Percentiles rank a stretch among this genome's conserved stretches.
Conservation (phyloP, 148 eudicot genomes). For the Rhododendron ferrugineum region DNA sequence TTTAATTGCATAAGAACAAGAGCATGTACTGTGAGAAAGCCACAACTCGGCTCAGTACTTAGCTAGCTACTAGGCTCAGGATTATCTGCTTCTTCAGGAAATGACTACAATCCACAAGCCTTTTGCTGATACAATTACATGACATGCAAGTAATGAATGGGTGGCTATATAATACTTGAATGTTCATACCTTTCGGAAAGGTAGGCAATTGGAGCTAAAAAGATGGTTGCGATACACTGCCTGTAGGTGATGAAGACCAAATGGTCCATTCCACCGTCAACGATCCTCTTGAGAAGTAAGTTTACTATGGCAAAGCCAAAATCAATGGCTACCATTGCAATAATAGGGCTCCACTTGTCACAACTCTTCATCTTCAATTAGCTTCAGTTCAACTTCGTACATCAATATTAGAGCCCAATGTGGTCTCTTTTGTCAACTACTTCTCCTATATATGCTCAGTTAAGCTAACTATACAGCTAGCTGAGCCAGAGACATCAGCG, state of each 20-base stretch:
- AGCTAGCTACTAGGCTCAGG: neutral
- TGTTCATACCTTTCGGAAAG: conserved; percentile 23
- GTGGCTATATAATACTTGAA: neutral
- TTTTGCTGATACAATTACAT: neutral
- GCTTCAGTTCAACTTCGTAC: neutral
- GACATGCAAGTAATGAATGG: neutral
- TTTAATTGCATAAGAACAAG: neutral
- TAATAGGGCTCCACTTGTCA: conserved; percentile 33
- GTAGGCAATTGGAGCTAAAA: conserved; percentile 31
- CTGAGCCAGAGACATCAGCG: no score
- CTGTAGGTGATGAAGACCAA: conserved; percentile 43
- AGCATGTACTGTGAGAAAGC: neutral
- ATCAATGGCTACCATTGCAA: conserved; percentile 25
- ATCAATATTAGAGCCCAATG: neutral
- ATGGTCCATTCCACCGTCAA: conserved; percentile 29
- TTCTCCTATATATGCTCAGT: neutral
- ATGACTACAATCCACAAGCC: neutral
- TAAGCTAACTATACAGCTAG: neutral
- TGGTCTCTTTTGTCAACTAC: neutral
- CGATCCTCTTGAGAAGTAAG: conserved; percentile 31
- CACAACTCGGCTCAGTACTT: neutral
- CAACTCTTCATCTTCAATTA: conserved; percentile 18
- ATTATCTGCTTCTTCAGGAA: neutral
- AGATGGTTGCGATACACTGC: conserved; percentile 28
- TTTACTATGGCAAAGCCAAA: conserved; percentile 24